These are phyloP conservation scores for Fusarium verrucosum DNA, from an alignment of 2,329 filamentous ascomycete genomes.

Conservation along the genomic window DNA sequence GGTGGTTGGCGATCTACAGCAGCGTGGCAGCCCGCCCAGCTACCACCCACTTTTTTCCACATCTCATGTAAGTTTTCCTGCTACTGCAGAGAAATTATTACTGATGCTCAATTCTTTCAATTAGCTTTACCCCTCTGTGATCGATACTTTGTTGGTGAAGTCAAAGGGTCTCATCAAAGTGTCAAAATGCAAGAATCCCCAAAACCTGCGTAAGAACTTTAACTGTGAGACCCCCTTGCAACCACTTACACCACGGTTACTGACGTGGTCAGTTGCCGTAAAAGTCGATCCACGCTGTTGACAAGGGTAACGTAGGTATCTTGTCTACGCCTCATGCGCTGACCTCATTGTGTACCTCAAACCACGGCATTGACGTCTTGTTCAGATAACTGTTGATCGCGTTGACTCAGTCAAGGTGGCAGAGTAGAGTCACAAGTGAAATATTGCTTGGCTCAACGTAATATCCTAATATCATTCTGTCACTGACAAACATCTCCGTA, in stretches of 20 bases:
- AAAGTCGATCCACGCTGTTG: conserved; percentile 10
- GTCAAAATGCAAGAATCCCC: background rate
- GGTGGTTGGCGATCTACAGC: conserved; percentile 34
- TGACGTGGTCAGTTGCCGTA: conserved; percentile 26
- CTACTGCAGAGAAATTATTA: conserved; percentile 1
- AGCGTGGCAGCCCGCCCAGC: conserved; percentile 33
- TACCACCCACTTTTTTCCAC: conserved; percentile 20
- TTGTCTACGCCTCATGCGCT: conserved; percentile 25
- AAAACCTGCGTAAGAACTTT: conserved; percentile 12
- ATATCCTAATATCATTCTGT: conserved; percentile 23
- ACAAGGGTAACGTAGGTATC: conserved; percentile 22
- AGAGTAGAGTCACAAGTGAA: background rate
- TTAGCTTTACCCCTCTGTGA: background rate
- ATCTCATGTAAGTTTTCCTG: background rate
- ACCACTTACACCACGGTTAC: conserved; percentile 26
- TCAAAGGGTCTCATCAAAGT: background rate
- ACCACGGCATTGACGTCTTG: conserved; percentile 17
- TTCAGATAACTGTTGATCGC: conserved; percentile 8
- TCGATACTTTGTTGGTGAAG: background rate
- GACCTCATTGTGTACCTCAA: conserved; percentile 34
- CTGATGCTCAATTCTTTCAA: conserved; percentile 4
- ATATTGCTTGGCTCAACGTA: conserved; percentile 20
- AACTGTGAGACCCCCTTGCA: conserved; percentile 3
- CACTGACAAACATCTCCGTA: conserved; percentile 16
- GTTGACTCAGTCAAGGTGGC: conserved; percentile 4